Evolutionary conservation across 2,329 filamentous ascomycete genomes (phyloP), one percentile per base, ranked within the genome.

Genomic region (Cladosporium austrohemisphaericum): DNA sequence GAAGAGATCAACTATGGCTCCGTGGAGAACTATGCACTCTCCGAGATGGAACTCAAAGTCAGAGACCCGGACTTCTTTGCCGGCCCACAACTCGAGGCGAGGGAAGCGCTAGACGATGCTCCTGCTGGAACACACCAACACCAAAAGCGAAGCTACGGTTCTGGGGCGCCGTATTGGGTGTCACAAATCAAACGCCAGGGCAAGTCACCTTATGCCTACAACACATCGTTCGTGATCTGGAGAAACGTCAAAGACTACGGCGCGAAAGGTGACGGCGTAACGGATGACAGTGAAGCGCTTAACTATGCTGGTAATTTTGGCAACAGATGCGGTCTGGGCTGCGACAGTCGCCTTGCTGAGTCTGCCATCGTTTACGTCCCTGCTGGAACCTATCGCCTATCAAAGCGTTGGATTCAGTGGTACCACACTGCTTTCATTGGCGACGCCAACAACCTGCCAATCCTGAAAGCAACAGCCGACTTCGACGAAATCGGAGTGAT

Each of bases 381-480:
- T 29, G 76, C 87, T 8, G 92, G 92, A 56, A 94, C 83, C 48
- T 96, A 96, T 64, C 62, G 87, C 22, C 83, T 96, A 58, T 88
- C 83, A 63, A 77, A 75, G 60, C 88, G 91, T 19, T 81, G 97
- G 56, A 72, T 91, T 44, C 85, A 90, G 66, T 85, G 85, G 69
- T 97, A 97, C 76, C 95, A 95, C 73, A 95, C 92, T 8, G 90
- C 96, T 67, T 81, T 97, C 54, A 76, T 96, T 28, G 92, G 92
- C 50, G 90, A 97, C 72, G 83, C 85, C 41, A 64, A 80, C 60
- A 75, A 79, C 55, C 69, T 84, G 11, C 90, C 92, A 58, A 86
- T 93, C 18, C 58, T 64, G 36, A 57, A 57, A 45, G 65, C 60
- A 35, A 31, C 57, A 5, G 32, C 58, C 2, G 53, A 58, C 22